Evolutionary conservation across 371 early-diverging fungal genomes (phyloP), one percentile per base, ranked within the genome.

Genomic region (Fennellomyces sp.): DNA sequence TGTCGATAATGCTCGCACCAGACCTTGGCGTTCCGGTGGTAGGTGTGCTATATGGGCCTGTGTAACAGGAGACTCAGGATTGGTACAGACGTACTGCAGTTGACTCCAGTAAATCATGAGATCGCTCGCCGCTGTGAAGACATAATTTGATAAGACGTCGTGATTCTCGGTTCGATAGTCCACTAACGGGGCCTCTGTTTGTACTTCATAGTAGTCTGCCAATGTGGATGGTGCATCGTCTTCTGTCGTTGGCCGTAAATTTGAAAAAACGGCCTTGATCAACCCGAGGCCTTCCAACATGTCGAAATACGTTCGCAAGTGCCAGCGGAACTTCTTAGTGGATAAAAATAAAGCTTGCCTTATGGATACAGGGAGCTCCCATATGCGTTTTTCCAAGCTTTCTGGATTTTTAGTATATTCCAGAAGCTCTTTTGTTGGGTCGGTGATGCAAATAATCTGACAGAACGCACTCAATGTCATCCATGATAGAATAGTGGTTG

Each of bases 61-160:
- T 45, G 19, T 47, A 17, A 3, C 23, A 45, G 5, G 23, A 23
- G 4, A 23, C 31, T 58, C 49, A 30, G 25, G 25, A 17, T 53
- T 52, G 15, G 60, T 58, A 23, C 69, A 72, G 1, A 70, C 23
- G 30, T 63, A 79, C 39, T 69, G 65, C 15, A 82, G 52, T 26
- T 69, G 73, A 56, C 65, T 62, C 82, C 82, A 82, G 48, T 68
- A 82, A 8, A 58, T 39, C 17, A 42, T 5, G 3, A 74, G 35
- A 41, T 77, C 72, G 8, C 60, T 47, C 1, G 38, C 13, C 19
- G 51, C 57, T 7, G 56, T 36, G 3, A 78, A 17, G 10, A 25
- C 17, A 41, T 68, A 65, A 7, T 62, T 65, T 15, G 60, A 55
- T 1, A 73, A 7, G 8, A 68, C 7, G 8, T 68, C 66, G 2